phyloP scores from a whole-genome alignment of 2,329 filamentous ascomycete species.

The Clonostachys solani region DNA sequence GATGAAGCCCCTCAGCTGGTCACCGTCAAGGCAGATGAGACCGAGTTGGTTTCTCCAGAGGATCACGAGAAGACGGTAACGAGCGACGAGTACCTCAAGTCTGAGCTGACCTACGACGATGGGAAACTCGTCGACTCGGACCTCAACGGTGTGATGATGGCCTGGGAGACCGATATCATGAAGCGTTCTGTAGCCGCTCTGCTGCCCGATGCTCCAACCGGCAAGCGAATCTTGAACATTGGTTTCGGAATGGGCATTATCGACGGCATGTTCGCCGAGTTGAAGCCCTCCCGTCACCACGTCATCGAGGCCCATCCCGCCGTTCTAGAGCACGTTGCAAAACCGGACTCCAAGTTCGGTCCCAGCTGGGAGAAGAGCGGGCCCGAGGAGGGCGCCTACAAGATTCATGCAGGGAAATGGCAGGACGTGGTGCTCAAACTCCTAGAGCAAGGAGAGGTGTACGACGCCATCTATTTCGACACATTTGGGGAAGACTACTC shows the following conservation, averaged over 20 bases:
- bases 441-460: slow-evolving; percentile 62
- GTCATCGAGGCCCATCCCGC: slow-evolving; percentile 82
- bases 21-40: slow-evolving; percentile 17
- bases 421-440: slow-evolving; percentile 73
- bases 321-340: slow-evolving; percentile 62
- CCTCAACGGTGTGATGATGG: slow-evolving; percentile 89
- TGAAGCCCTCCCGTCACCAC: slow-evolving; percentile 67
- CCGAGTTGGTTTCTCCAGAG: slow-evolving; percentile 25
- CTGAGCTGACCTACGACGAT: slow-evolving; percentile 58
- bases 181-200: slow-evolving; percentile 67
- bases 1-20: slow-evolving; percentile 9
- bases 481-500: slow-evolving; percentile 94
- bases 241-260: slow-evolving; percentile 92
- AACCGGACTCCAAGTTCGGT: slow-evolving; percentile 46
- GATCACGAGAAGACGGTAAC: slow-evolving; percentile 45
- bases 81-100: slow-evolving; percentile 65
- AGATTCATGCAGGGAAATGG: slow-evolving; percentile 68
- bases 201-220: slow-evolving; percentile 37
- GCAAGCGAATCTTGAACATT: slow-evolving; percentile 74
- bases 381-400: slow-evolving; percentile 63
- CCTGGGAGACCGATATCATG: slow-evolving; percentile 89
- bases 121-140: slow-evolving; percentile 69
- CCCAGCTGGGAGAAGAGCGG: slow-evolving; percentile 47
- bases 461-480: slow-evolving; percentile 94
- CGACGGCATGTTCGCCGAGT: slow-evolving; percentile 69